Base-by-base conservation (phyloP, 2,329 filamentous ascomycete genomes). In the Truncatella angustata region DNA sequence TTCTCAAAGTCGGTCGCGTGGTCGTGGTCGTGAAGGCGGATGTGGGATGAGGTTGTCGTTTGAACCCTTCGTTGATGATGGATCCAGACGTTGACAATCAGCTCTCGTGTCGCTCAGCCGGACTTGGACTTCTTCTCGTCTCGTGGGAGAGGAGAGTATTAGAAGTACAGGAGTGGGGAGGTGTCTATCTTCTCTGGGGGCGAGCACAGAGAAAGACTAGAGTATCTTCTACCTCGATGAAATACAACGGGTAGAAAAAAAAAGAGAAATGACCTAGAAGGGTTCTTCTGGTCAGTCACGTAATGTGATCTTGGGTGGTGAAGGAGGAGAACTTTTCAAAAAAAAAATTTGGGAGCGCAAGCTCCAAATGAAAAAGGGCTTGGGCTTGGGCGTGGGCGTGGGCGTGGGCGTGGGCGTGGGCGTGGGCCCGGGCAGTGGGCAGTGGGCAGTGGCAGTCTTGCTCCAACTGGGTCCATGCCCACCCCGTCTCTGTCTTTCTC, bases 91-190 rank as follows among this genome's bases (percentile, higher is more conserved):
- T 30, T 18, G 11, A 34, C 46, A 20, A 9, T 26, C 14, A 34
- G 44, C 32, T 16, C 23, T 36, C 48, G 40, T 44, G 24, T 32
- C 37, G 23, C 23, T 44, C 49, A 30, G 11, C 30, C 34, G 18
- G 32, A 46, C 43, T 46, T 36, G 14, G 21, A 16, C 20, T 20
- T 23, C 10, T n/a, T 45, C 40, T 44, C 49, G 24, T 40, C 49
- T 51, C 37, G 36, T 18, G 32, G 47, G 32, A 23, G 49, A 45
- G 26, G 30, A 21, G 49, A 44, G 23, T n/a, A 45, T 16, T 44
- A 51, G 49, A 51, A 44, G 40, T 44, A 44, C 39, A 51, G 30
- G 49, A 51, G 49, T 36, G 49, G 49, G 39, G 49, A 51, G 34
- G 40, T n/a, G 49, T 44, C n/a, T n/a, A n/a, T n/a, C 40, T 45